Evolutionary conservation across 345 rosid genomes (phyloP).

Genomic region (Eucalyptus paniculata): DNA sequence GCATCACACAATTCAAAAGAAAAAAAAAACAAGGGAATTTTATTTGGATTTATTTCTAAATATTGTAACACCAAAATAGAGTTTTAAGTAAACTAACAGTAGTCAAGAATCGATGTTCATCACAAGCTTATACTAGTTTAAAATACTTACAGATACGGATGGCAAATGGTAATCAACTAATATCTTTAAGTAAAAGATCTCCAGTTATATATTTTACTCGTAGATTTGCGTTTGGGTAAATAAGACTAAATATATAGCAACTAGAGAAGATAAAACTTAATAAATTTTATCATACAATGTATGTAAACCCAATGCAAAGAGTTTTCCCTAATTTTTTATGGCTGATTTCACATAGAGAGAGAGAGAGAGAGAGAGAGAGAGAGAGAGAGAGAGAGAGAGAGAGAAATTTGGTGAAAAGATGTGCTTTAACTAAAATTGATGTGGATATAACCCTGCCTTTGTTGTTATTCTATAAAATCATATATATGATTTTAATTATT

Average conservation of each 20-base stretch:
- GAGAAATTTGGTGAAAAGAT: no score
- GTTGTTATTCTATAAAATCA: no score
- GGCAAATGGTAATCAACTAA: background rate
- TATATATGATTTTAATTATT: no score
- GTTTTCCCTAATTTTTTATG: background rate
- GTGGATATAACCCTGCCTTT: no score
- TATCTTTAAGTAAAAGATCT: background rate
- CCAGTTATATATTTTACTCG: background rate
- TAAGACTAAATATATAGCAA: background rate
- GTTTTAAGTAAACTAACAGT: background rate
- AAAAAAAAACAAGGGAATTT: background rate
- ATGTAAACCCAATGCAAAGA: background rate
- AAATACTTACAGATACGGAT: no score
- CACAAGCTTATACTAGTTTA: background rate
- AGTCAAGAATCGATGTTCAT: background rate
- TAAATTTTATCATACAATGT: no score
- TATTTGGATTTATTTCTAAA: no score
- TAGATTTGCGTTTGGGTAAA: background rate
- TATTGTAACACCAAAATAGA: background rate
- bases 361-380: no score
- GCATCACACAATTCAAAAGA: no score
- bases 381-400: no score
- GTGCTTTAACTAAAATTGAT: background rate
- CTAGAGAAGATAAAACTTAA: background rate
- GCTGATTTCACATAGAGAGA: no score